Conservation (phyloP, 1,139 yeast genomes). For the Arxiozyma telluris region DNA sequence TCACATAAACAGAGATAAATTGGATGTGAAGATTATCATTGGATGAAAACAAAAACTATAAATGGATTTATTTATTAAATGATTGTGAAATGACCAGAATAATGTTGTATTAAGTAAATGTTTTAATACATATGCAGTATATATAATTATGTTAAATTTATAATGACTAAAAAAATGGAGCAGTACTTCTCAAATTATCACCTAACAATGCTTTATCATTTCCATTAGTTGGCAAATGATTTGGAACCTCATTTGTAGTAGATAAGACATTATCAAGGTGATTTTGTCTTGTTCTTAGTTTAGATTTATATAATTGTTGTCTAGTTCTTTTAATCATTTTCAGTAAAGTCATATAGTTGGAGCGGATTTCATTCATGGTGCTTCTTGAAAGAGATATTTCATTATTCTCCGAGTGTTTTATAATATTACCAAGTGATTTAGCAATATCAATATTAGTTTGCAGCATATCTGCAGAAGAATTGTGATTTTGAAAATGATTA, state of each 20-base stretch:
- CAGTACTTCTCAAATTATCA: slow-evolving; percentile 5
- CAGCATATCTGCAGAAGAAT: slow-evolving; percentile 2
- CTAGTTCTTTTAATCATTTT: slow-evolving; percentile 12
- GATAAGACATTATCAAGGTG: slow-evolving; percentile 6
- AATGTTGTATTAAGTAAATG: not conserved
- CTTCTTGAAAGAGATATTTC: slow-evolving; percentile 24
- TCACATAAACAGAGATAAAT: not conserved
- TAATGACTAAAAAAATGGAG: slow-evolving; percentile 9
- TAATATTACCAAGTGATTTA: slow-evolving; percentile 24
- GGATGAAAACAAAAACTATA: too few species aligned
- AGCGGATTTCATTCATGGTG: slow-evolving; percentile 20
- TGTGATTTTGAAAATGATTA: not conserved
- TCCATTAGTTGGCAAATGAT: not conserved
- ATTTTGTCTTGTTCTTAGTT: slow-evolving; percentile 1
- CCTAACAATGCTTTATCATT: not conserved
- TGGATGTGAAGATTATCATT: not conserved
- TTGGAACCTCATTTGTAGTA: not conserved
- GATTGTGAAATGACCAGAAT: not conserved
- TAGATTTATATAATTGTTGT: slow-evolving; percentile 4
- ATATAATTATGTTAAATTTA: not conserved
- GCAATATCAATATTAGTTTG: slow-evolving; percentile 27
- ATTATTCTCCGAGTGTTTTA: slow-evolving; percentile 25
- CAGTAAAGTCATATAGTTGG: slow-evolving; percentile 6
- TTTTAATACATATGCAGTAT: not conserved
- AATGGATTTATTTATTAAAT: not conserved